phyloP scores from a whole-genome alignment of 768 basidiomycete genomes.

The Sutorius australiensis region DNA sequence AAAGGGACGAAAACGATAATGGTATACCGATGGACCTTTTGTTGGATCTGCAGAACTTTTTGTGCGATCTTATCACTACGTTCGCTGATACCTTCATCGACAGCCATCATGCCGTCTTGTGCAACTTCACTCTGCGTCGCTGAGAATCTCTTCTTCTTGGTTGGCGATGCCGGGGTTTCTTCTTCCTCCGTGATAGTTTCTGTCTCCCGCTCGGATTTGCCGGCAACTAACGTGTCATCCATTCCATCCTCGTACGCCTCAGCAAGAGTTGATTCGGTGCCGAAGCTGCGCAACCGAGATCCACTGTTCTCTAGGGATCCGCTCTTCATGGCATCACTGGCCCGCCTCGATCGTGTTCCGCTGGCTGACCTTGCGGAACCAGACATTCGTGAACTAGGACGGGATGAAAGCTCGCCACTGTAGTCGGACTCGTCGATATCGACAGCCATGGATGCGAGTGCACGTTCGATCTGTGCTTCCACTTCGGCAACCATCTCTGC shows the following conservation, averaged over 20 bases:
- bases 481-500: slow-evolving; percentile 91
- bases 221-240: slow-evolving; percentile 34
- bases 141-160: slow-evolving; percentile 77
- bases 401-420: slow-evolving; percentile 49
- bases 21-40: slow-evolving; percentile 61
- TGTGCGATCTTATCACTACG: slow-evolving; percentile 85
- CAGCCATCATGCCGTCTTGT: slow-evolving; percentile 81
- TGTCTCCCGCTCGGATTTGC: slow-evolving; percentile 42
- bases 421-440: slow-evolving; percentile 74
- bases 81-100: slow-evolving; percentile 79
- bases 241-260: slow-evolving; percentile 54
- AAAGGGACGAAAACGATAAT: background rate
- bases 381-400: slow-evolving; percentile 65
- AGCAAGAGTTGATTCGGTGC: slow-evolving; percentile 77
- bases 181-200: slow-evolving; percentile 61
- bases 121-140: slow-evolving; percentile 58
- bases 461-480: slow-evolving; percentile 86
- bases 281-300: slow-evolving; percentile 61
- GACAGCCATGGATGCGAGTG: slow-evolving; percentile 80
- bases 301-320: slow-evolving; percentile 22
- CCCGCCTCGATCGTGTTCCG: slow-evolving; percentile 51
- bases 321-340: slow-evolving; percentile 56
- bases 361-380: slow-evolving; percentile 42
- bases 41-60: slow-evolving; percentile 85
- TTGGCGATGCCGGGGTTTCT: slow-evolving; percentile 36